Conservation (phyloP, 2,329 filamentous ascomycete species). For the Aspergillus pseudotamarii region DNA sequence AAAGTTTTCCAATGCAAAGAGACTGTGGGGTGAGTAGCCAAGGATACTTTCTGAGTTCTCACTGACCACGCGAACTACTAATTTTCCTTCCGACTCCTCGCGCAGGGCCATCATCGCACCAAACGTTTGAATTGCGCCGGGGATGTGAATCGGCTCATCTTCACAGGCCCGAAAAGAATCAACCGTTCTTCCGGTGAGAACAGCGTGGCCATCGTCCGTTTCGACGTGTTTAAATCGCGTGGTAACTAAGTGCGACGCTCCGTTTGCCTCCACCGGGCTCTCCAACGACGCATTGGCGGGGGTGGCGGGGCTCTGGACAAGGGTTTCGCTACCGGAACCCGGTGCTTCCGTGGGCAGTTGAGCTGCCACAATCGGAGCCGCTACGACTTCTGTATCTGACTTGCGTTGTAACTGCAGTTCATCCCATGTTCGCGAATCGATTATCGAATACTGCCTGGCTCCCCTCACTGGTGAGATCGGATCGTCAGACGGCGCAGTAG, state of each 20-base stretch:
- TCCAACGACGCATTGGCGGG: neutral
- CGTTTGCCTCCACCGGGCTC: conserved; percentile 20
- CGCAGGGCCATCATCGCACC: conserved; percentile 74
- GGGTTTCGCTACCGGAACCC: neutral
- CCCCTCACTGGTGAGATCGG: conserved; percentile 26
- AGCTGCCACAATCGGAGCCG: neutral
- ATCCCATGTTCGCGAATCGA: conserved; percentile 31
- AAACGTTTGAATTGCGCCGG: conserved; percentile 78
- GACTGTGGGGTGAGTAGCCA: conserved; percentile 73
- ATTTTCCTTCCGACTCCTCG: conserved; percentile 63
- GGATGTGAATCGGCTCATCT: conserved; percentile 87
- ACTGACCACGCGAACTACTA: conserved; percentile 73
- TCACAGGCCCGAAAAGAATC: conserved; percentile 77
- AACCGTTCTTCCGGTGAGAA: conserved; percentile 78
- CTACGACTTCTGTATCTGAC: conserved; percentile 1
- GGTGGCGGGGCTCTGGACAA: neutral
- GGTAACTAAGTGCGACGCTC: conserved; percentile 60
- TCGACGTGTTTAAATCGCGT: conserved; percentile 77
- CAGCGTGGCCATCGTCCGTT: conserved; percentile 76
- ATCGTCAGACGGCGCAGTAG: conserved; percentile 26
- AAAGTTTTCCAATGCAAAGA: conserved; percentile 76
- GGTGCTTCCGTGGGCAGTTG: neutral
- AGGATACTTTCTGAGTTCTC: conserved; percentile 78
- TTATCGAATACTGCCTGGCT: conserved; percentile 31
- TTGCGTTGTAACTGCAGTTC: conserved; percentile 12